Evolutionary conservation across 148 eudicot species (phyloP).

Genomic region (Rhododendron henanense): DNA sequence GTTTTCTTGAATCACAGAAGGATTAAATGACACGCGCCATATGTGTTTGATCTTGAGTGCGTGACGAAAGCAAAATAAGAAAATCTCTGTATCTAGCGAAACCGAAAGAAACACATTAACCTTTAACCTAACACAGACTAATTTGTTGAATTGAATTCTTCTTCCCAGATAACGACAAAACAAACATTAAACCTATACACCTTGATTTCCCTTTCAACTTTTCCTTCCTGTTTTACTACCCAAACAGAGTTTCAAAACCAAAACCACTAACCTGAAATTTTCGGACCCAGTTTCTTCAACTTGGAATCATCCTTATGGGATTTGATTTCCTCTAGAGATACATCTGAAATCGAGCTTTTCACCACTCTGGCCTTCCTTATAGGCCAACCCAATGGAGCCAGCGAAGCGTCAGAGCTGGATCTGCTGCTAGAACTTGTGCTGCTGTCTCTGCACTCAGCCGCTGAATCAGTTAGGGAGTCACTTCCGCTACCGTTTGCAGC

Average conservation of each 20-base stretch:
- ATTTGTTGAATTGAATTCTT: background rate
- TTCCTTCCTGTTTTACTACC: background rate
- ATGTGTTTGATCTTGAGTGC: background rate
- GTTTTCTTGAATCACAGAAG: background rate
- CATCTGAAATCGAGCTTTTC: constrained; percentile 16
- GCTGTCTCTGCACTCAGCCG: constrained; percentile 15
- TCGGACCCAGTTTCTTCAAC: constrained; percentile 47
- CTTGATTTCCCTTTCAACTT: background rate
- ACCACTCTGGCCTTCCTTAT: constrained; percentile 49
- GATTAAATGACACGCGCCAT: background rate
- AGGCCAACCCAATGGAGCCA: constrained; percentile 75
- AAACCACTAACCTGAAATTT: constrained; percentile 50
- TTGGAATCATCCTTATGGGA: constrained; percentile 32
- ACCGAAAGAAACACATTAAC: background rate
- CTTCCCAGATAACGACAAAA: background rate
- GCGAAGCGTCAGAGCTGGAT: constrained; percentile 44
- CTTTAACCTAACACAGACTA: background rate
- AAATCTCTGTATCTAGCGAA: background rate
- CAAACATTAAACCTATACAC: background rate
- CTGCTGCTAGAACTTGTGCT: constrained; percentile 42
- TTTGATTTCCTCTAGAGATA: constrained; percentile 18
- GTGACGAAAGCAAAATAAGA: background rate
- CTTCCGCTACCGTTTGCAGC: constrained; percentile 19
- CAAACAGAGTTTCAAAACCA: background rate
- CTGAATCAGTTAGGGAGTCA: constrained; percentile 15